Conservation (phyloP, 805 yeast genomes). For the Saturnispora bothae region DNA sequence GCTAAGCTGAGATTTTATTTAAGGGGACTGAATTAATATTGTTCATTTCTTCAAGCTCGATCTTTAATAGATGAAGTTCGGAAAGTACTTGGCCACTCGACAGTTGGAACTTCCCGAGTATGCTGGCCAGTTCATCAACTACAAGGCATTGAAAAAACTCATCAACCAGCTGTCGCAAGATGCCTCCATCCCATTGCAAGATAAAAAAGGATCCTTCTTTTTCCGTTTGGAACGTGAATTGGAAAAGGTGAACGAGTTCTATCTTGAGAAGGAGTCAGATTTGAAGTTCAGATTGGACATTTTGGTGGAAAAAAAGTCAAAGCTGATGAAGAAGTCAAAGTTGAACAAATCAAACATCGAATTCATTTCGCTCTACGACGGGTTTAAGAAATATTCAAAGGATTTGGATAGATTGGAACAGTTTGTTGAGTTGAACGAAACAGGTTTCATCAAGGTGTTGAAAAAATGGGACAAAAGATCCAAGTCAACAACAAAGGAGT, state of each 20-base stretch:
- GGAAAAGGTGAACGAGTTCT: slow-evolving; percentile 90
- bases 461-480: slow-evolving; percentile 98
- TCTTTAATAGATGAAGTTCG: slow-evolving; percentile 63
- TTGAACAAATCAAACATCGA: slow-evolving; percentile 60
- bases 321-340: slow-evolving; percentile 29
- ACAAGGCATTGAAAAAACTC: slow-evolving; percentile 85
- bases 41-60: no score
- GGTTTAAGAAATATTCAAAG: slow-evolving; percentile 78
- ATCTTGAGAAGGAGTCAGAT: slow-evolving; percentile 84
- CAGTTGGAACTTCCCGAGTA: slow-evolving; percentile 94
- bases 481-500: slow-evolving; percentile 86
- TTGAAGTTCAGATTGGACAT: slow-evolving; percentile 70
- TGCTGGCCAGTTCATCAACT: slow-evolving; percentile 86
- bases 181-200: slow-evolving; percentile 49
- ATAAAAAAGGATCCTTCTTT: slow-evolving; percentile 81
- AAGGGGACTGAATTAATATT: no score
- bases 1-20: no score
- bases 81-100: slow-evolving; percentile 88
- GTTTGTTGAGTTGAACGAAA: slow-evolving; percentile 87
- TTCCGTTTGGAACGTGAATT: slow-evolving; percentile 88
- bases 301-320: slow-evolving; percentile 54
- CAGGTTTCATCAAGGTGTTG: slow-evolving; percentile 90
- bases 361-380: slow-evolving; percentile 75
- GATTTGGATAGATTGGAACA: slow-evolving; percentile 86
- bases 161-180: slow-evolving; percentile 56